Conservation (phyloP, 306 rosid species). For the Acmispon strigosus region DNA sequence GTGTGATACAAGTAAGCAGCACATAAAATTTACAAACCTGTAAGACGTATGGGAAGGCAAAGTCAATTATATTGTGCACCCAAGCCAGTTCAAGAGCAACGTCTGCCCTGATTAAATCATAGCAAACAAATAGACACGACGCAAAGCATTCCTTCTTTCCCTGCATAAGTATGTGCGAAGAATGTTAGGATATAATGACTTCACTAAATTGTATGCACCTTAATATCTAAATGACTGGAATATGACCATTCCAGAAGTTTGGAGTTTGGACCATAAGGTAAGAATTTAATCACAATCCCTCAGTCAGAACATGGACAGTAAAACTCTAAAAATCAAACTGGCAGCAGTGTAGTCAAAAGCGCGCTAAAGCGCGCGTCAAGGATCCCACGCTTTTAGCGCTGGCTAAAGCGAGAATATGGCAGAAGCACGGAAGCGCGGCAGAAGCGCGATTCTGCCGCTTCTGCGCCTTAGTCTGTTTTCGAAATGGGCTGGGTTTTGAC, state of each 20-base stretch:
- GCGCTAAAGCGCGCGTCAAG: no score
- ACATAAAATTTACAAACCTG: constrained; percentile 47
- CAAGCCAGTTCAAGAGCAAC: constrained; percentile 92
- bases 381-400: no score
- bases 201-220: not conserved
- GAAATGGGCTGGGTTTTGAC: no score
- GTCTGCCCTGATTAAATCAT: constrained; percentile 83
- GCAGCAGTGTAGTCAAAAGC: no score
- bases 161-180: constrained; percentile 39
- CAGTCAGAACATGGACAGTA: not conserved
- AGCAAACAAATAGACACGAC: constrained; percentile 93
- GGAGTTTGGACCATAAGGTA: not conserved
- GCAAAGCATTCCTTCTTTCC: constrained; percentile 99
- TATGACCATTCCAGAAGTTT: not conserved
- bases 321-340: not conserved
- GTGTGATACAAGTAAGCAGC: not conserved
- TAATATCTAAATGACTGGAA: not conserved
- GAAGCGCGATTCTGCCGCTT: no score
- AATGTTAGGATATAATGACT: not conserved
- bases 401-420: no score
- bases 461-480: no score
- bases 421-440: no score
- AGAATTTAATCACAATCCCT: constrained; percentile 4
- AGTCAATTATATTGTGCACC: constrained; percentile 91
- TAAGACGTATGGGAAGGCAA: constrained; percentile 86